Evolutionary conservation across 169 alveolate genomes (phyloP).

Genomic region (Eimeria maxima): DNA sequence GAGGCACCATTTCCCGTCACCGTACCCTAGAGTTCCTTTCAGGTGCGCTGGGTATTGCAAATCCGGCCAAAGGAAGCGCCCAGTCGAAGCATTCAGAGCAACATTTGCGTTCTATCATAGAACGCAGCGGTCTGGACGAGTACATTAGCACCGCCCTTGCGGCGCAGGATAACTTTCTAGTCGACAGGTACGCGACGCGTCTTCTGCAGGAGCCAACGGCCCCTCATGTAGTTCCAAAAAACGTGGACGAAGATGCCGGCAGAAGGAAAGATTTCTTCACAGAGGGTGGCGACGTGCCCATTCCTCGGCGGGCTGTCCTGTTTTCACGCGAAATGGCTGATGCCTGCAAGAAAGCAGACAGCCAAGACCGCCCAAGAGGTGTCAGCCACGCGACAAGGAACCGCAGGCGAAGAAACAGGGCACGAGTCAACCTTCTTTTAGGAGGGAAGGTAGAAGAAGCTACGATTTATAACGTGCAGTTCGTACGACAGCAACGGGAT

Average conservation of each 20-base stretch:
- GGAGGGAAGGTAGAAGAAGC: constrained; percentile 77
- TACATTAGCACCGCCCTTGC: constrained; percentile 51
- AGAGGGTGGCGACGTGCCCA: constrained; percentile 58
- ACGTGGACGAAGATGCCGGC: not conserved
- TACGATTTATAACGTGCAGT: constrained; percentile 71
- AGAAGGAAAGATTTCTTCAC: not conserved
- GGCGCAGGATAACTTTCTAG: constrained; percentile 47
- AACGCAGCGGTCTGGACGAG: constrained; percentile 77
- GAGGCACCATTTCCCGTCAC: constrained; percentile 43
- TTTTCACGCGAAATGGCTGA: constrained; percentile 43
- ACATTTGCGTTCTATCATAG: constrained; percentile 44
- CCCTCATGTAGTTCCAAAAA: not conserved
- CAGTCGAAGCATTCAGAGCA: constrained; percentile 43
- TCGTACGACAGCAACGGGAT: constrained; percentile 70
- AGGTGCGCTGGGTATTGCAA: not conserved
- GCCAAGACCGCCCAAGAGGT: not conserved
- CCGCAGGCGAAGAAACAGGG: constrained; percentile 43
- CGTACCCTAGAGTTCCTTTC: constrained; percentile 55
- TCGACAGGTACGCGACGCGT: constrained; percentile 60
- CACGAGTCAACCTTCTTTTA: constrained; percentile 53
- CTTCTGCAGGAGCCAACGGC: constrained; percentile 69
- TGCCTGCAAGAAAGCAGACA: not conserved
- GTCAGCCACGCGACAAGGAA: not conserved
- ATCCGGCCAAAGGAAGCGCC: constrained; percentile 14
- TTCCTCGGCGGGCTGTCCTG: constrained; percentile 83